Percentiles rank a stretch among this genome's conserved stretches.
Conservation (phyloP, 1,284 basidiomycete genomes). For the Mycena sp. region DNA sequence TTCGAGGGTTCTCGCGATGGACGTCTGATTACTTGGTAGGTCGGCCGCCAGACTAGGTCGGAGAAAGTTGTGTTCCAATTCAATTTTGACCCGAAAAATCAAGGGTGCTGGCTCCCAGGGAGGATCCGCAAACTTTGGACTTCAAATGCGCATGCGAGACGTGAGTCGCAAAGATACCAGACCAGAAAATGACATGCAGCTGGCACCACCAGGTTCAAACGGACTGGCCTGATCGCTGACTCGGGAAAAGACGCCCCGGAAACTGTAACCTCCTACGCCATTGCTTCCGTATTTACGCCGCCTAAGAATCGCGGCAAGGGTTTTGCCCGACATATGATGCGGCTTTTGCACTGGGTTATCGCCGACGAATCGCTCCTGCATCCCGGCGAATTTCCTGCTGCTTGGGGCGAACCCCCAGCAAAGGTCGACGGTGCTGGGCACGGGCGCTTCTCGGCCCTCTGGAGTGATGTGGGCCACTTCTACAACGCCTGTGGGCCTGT, state of each 20-base stretch:
- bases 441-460: slow-evolving; percentile 62
- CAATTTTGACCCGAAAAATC: not conserved
- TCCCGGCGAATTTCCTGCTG: slow-evolving; percentile 39
- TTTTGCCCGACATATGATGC: slow-evolving; percentile 63
- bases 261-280: slow-evolving; percentile 50
- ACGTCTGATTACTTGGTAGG: slow-evolving; percentile 50
- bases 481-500: slow-evolving; percentile 57
- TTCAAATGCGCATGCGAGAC: slow-evolving; percentile 56
- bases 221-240: slow-evolving; percentile 39
- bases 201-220: slow-evolving; percentile 40
- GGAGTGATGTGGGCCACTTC: slow-evolving; percentile 72
- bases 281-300: slow-evolving; percentile 62
- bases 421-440: slow-evolving; percentile 39
- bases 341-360: slow-evolving; percentile 59
- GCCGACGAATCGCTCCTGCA: slow-evolving; percentile 42
- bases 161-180: slow-evolving; percentile 36
- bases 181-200: slow-evolving; percentile 22
- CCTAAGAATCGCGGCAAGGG: slow-evolving; percentile 54
- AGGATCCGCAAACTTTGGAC: slow-evolving; percentile 48
- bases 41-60: not conserved
- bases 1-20: slow-evolving; percentile 46
- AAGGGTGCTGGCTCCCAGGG: slow-evolving; percentile 56
- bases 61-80: too few relatives aligned
- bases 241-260: slow-evolving; percentile 18
- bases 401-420: slow-evolving; percentile 47